A percentile compares a stretch with the other conserved stretches of the same genome.
These are phyloP conservation scores for Ustilago crameri DNA, from an alignment of 1,284 basidiomycete species.

Conservation along the genomic window DNA sequence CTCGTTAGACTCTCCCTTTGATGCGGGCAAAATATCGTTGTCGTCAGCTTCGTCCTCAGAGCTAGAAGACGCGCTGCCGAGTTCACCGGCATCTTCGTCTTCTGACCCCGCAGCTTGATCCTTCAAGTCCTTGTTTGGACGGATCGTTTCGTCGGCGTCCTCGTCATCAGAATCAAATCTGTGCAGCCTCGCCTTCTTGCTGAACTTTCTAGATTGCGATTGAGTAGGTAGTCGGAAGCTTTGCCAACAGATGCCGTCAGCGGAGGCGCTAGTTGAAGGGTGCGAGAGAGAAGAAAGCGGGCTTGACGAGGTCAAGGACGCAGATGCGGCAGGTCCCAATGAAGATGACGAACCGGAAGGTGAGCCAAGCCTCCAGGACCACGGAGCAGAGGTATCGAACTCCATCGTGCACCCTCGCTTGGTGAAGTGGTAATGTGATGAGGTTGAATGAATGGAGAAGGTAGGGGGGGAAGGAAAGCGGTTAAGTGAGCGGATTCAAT, in stretches of 20 bases:
- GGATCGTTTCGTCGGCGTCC: slow-evolving; percentile 1
- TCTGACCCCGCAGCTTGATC: slow-evolving; percentile 4
- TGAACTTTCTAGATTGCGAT: background rate
- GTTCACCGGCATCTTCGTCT: slow-evolving; percentile 11
- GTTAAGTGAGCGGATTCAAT: no score
- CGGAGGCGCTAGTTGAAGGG: background rate
- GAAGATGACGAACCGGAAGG: slow-evolving; percentile 12
- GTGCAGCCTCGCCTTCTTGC: slow-evolving; percentile 16
- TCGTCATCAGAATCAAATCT: slow-evolving; percentile 22
- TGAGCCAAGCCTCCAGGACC: slow-evolving; percentile 32
- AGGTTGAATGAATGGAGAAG: background rate
- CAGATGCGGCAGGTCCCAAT: slow-evolving; percentile 16
- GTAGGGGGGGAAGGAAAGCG: background rate
- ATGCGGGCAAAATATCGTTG: background rate
- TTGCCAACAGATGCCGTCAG: slow-evolving; percentile 31
- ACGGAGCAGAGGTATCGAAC: slow-evolving; percentile 10
- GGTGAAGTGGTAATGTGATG: background rate
- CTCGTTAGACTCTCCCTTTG: background rate
- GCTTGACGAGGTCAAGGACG: slow-evolving; percentile 1
- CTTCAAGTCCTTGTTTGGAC: background rate
- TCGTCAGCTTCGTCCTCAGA: background rate
- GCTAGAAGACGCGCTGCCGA: slow-evolving; percentile 12
- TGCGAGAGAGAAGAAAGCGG: slow-evolving; percentile 26
- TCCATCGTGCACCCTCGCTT: background rate
- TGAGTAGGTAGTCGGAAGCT: slow-evolving; percentile 8